A percentile compares a stretch with the other conserved stretches of the same genome.
Evolutionary conservation across 1,284 basidiomycete genomes (phyloP).

Genomic region (Coriolopsis trogii): DNA sequence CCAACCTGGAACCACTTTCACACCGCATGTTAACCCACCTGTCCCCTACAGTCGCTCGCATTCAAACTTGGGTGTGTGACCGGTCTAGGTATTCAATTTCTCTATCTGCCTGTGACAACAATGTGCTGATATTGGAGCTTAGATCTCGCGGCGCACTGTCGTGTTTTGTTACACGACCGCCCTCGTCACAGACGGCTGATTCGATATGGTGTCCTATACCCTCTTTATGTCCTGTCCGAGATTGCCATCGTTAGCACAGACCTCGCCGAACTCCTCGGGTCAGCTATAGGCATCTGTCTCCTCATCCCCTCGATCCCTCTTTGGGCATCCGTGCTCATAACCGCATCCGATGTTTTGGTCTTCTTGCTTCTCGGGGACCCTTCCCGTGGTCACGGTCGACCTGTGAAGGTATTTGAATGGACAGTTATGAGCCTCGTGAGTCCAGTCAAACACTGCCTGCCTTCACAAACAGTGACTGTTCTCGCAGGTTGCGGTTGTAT

Average conservation of each 20-base stretch:
- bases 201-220: slow-evolving; percentile 68
- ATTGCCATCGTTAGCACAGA: slow-evolving; percentile 82
- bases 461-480: neutral
- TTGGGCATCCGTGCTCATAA: slow-evolving; percentile 83
- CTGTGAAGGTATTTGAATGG: slow-evolving; percentile 76
- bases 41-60: slow-evolving; percentile 50
- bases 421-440: slow-evolving; percentile 61
- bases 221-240: slow-evolving; percentile 71
- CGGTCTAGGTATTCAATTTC: slow-evolving; percentile 51
- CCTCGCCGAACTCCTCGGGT: slow-evolving; percentile 77
- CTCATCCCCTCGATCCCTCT: slow-evolving; percentile 83
- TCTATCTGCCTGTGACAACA: neutral
- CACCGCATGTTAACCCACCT: neutral
- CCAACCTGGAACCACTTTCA: neutral
- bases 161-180: slow-evolving; percentile 69
- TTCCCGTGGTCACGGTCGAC: slow-evolving; percentile 56
- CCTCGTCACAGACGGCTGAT: slow-evolving; percentile 61
- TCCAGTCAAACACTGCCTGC: slow-evolving; percentile 28
- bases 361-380: slow-evolving; percentile 68
- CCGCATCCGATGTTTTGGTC: slow-evolving; percentile 82
- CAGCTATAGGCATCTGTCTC: slow-evolving; percentile 78
- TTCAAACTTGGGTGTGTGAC: slow-evolving; percentile 69
- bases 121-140: slow-evolving; percentile 21
- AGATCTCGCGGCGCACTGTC: slow-evolving; percentile 75
- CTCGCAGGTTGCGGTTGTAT: slow-evolving; percentile 70